Evolutionary conservation across 2,329 filamentous ascomycete genomes (phyloP).

Genomic region (Exophiala sp.): DNA sequence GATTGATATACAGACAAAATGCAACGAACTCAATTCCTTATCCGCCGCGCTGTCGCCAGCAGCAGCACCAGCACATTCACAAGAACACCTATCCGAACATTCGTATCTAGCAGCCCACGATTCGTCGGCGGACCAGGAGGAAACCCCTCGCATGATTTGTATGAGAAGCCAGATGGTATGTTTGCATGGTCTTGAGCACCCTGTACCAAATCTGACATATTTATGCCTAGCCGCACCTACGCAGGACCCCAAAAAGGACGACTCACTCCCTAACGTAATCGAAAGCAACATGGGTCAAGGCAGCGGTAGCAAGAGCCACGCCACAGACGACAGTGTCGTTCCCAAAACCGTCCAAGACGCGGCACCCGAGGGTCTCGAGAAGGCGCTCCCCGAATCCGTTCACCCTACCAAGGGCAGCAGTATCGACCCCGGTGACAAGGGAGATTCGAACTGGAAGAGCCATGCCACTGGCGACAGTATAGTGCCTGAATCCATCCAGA

Average conservation of each 20-base stretch:
- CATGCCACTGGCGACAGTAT: slow-evolving; percentile 1
- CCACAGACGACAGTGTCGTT: neutral
- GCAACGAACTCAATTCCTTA: neutral
- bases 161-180: neutral
- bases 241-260: neutral
- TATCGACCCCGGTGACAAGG: neutral
- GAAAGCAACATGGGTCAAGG: neutral
- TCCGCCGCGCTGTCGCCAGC: neutral
- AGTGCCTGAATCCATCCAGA: neutral
- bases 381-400: too few species aligned
- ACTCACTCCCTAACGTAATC: neutral
- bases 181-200: too few species aligned
- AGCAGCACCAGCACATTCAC: neutral
- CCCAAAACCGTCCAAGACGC: too few species aligned
- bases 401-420: neutral
- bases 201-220: too few species aligned
- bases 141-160: neutral
- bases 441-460: neutral
- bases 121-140: neutral
- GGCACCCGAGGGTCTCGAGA: too few species aligned
- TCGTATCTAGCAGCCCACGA: neutral
- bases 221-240: neutral
- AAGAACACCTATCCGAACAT: neutral
- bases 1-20: neutral
- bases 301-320: neutral